Percentiles rank a stretch among this genome's conserved stretches.
Conservation (phyloP, 1,284 basidiomycete species). For the Anthracocystis setariae region DNA sequence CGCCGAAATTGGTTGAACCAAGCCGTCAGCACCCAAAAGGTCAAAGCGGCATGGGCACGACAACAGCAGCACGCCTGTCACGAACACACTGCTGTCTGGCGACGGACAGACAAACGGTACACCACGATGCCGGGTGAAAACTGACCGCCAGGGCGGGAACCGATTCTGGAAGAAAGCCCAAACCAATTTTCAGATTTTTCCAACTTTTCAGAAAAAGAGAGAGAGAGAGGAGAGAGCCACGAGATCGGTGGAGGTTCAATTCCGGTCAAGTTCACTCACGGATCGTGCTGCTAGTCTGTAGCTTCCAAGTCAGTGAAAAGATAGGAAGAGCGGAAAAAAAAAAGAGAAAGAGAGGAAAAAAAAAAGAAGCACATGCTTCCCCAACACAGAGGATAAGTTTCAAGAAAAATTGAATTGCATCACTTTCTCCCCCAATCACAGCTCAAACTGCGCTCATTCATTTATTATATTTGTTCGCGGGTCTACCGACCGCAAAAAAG, state of each 20-base stretch:
- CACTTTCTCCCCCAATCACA: background rate
- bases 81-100: no score
- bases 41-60: slow-evolving; percentile 3
- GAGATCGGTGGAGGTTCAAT: slow-evolving; percentile 25
- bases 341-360: background rate
- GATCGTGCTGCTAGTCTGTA: background rate
- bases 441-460: background rate
- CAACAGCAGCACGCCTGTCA: slow-evolving; percentile 4
- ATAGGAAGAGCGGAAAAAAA: no score
- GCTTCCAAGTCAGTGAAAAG: background rate
- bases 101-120: background rate
- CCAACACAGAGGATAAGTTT: background rate
- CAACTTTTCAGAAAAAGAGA: background rate
- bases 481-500: background rate
- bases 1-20: background rate
- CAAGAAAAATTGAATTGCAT: background rate
- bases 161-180: slow-evolving; percentile 12
- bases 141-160: slow-evolving; percentile 8
- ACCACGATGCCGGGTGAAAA: slow-evolving; percentile 10
- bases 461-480: background rate
- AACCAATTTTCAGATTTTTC: background rate
- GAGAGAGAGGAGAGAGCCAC: no score
- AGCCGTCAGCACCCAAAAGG: slow-evolving; percentile 1
- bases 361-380: background rate
- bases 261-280: background rate